These are phyloP conservation scores for Leptographium lundbergii DNA, from an alignment of 2,329 filamentous ascomycete genomes.

Conservation along the genomic window DNA sequence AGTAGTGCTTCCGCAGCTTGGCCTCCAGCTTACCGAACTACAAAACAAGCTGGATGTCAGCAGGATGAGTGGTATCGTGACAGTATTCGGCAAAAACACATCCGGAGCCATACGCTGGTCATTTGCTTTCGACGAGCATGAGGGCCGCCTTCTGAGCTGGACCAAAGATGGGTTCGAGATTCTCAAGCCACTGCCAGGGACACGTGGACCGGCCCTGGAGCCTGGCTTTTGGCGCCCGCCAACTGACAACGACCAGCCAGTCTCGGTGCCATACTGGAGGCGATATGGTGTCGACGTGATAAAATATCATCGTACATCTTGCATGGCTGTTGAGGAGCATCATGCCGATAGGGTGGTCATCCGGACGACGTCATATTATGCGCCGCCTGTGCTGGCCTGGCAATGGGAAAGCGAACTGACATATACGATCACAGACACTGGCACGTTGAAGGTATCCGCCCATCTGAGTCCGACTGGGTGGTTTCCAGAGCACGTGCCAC, in stretches of 20 bases:
- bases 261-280: slow-evolving; percentile 45
- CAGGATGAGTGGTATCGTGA: background rate
- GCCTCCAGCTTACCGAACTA: slow-evolving; percentile 10
- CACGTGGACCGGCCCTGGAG: slow-evolving; percentile 20
- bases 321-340: slow-evolving; percentile 3
- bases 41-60: slow-evolving; percentile 13
- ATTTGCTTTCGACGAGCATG: slow-evolving; percentile 31
- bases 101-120: slow-evolving; percentile 14
- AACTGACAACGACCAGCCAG: slow-evolving; percentile 50
- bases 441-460: slow-evolving; percentile 32
- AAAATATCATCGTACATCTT: slow-evolving; percentile 23
- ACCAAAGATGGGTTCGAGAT: slow-evolving; percentile 20
- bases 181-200: slow-evolving; percentile 12
- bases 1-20: slow-evolving; percentile 9
- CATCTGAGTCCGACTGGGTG: slow-evolving; percentile 31
- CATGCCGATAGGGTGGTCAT: slow-evolving; percentile 22
- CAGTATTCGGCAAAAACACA: slow-evolving; percentile 11
- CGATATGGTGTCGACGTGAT: slow-evolving; percentile 34
- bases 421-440: slow-evolving; percentile 26
- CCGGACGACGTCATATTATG: slow-evolving; percentile 33
- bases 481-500: slow-evolving; percentile 42
- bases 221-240: slow-evolving; percentile 49
- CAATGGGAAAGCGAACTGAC: slow-evolving; percentile 27
- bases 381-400: slow-evolving; percentile 51
- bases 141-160: slow-evolving; percentile 32